Conservation (phyloP, 106 monocot genomes). For the Phalaenopsis aphrodite region DNA sequence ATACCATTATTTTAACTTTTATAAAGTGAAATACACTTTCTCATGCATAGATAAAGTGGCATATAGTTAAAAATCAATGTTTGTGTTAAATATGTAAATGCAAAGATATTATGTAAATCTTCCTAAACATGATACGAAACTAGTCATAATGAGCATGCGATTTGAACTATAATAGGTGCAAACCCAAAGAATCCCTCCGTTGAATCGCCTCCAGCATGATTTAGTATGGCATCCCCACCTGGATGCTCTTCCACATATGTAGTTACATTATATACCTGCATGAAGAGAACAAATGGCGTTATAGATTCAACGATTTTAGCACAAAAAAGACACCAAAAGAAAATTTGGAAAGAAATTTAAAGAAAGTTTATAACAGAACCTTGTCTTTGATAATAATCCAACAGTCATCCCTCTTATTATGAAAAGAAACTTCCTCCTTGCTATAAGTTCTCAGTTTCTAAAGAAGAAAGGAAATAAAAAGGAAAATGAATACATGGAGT, state of each 20-base stretch:
- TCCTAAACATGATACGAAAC: neutral
- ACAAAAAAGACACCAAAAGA: neutral
- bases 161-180: constrained; percentile 12
- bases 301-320: neutral
- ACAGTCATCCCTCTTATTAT: constrained; percentile 76
- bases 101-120: too few species aligned
- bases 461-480: neutral
- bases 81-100: too few species aligned
- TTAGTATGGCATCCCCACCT: constrained; percentile 88
- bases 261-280: constrained; percentile 91
- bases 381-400: constrained; percentile 97
- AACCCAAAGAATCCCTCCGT: constrained; percentile 93
- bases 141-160: neutral
- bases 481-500: neutral
- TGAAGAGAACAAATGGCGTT: neutral
- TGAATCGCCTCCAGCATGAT: constrained; percentile 88
- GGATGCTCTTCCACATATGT: constrained; percentile 98
- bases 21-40: too few species aligned
- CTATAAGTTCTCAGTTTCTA: constrained; percentile 43
- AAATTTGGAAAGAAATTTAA: neutral
- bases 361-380: constrained; percentile 26
- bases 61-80: too few species aligned
- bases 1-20: too few species aligned
- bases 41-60: too few species aligned
- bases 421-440: constrained; percentile 67